A percentile compares a stretch with the other conserved stretches of the same genome.
Conservation (phyloP, 2,329 filamentous ascomycete species). For the Colletotrichum orbiculare region DNA sequence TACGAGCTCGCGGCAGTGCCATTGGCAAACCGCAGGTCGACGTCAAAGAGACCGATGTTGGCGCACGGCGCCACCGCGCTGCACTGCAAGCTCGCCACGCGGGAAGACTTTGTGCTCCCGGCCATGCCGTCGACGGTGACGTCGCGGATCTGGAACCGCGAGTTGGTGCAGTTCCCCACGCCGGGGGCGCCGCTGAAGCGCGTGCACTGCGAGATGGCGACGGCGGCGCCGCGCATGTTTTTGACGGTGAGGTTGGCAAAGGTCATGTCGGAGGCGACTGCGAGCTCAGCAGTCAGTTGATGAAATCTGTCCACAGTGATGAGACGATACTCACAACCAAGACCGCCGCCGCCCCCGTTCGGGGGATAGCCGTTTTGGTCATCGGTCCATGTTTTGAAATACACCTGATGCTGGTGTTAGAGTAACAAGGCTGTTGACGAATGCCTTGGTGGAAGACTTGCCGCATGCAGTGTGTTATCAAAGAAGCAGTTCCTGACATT, state of each 20-base stretch:
- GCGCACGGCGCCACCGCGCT: slow-evolving; percentile 21
- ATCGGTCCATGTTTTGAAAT: slow-evolving; percentile 62
- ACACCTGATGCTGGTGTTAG: slow-evolving; percentile 42
- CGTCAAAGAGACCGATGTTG: slow-evolving; percentile 12
- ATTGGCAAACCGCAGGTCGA: slow-evolving; percentile 19
- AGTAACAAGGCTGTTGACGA: too few relatives aligned
- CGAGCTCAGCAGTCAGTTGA: not conserved
- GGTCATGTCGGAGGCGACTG: slow-evolving; percentile 24
- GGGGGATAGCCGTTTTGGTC: slow-evolving; percentile 56
- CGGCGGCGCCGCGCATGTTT: slow-evolving; percentile 37
- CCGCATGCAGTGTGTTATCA: too few relatives aligned
- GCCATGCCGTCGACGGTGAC: slow-evolving; percentile 36
- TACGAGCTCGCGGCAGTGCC: slow-evolving; percentile 1
- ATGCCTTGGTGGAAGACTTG: too few relatives aligned
- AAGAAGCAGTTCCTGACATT: too few relatives aligned
- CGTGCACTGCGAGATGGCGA: slow-evolving; percentile 48
- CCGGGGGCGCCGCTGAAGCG: slow-evolving; percentile 42
- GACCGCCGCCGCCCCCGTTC: slow-evolving; percentile 61
- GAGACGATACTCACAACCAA: slow-evolving; percentile 48
- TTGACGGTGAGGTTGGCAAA: slow-evolving; percentile 31
- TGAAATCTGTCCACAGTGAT: not conserved
- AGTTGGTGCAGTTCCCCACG: slow-evolving; percentile 48
- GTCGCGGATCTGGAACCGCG: slow-evolving; percentile 45
- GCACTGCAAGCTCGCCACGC: slow-evolving; percentile 21
- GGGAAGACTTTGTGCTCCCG: slow-evolving; percentile 24